Percentiles rank a stretch among this genome's conserved stretches.
These are phyloP conservation scores for Tilletia caries DNA, from an alignment of 1,284 basidiomycete species.

Conservation along the genomic window DNA sequence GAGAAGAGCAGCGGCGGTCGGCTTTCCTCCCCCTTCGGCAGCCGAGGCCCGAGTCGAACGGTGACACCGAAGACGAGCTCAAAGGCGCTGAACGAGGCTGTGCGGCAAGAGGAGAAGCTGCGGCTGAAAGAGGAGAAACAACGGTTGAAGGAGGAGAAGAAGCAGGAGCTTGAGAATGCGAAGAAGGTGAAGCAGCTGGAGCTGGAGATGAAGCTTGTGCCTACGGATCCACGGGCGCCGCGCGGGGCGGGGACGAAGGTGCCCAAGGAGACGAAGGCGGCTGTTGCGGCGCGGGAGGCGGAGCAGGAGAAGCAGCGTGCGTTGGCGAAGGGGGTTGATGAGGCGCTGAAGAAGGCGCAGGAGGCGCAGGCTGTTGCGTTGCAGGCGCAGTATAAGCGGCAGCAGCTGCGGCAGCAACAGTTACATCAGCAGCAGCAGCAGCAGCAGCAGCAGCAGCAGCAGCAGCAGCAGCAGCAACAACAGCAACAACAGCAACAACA, in stretches of 20 bases:
- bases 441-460: not conserved
- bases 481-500: too few relatives aligned
- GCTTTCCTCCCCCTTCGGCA: slow-evolving; percentile 10
- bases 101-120: not conserved
- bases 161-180: not conserved
- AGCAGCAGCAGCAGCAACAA: too few relatives aligned
- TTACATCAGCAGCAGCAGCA: not conserved
- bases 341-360: not conserved
- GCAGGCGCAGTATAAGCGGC: not conserved
- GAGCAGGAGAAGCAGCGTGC: slow-evolving; percentile 9
- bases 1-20: not conserved
- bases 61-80: slow-evolving; percentile 1
- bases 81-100: not conserved
- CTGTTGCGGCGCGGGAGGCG: not conserved
- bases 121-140: slow-evolving; percentile 4
- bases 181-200: not conserved
- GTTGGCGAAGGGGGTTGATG: slow-evolving; percentile 6
- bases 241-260: too few relatives aligned
- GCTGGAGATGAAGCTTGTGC: not conserved
- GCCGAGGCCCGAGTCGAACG: not conserved
- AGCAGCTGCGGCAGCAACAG: not conserved
- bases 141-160: slow-evolving; percentile 1
- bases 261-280: not conserved
- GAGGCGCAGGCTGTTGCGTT: slow-evolving; percentile 4
- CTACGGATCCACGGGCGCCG: not conserved